Evolutionary conservation across 1,139 yeast genomes (phyloP), one percentile per base, ranked within the genome.

Genomic region (Kodamaea ohmeri): DNA sequence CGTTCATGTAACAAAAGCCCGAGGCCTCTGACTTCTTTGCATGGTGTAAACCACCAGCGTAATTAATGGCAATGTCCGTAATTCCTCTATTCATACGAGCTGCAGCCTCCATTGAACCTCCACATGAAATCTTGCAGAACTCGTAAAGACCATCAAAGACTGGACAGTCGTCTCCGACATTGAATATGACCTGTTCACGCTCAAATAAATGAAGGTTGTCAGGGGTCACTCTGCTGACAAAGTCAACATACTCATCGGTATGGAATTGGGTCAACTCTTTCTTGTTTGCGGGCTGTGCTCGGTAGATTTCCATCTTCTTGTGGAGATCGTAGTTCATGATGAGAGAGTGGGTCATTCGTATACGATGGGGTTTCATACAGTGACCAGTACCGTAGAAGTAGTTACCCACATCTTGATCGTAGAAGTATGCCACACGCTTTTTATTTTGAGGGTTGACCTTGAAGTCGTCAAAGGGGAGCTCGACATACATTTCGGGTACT

Each of bases 191-290:
- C 58, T 87, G 95, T 62, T 92, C 97, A 56, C 89, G 87, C 52
- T 86, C 82, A 60, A 89, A 90, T 72, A 84, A 64, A 45, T 89
- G 96, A 61, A 90, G 73, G 58, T 90, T 90, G 56, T 92, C 97
- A 2, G 97, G 97, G 3, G 96, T 84, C 19, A 89, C 97, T 40
- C 97, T 73, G 34, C 95, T 83, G 49, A 92, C 68, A 58, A 92
- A 92, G 62, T 92, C 97, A 47, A 92, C 85, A 60, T 92, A 92
- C 60, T 92, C 97, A 62, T 92, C 97, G 5, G 97, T 88, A 60
- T 92, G 98, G 61, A 92, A 90, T 63, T 92, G 97, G 55, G 97
- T 88, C 96, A 92, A 88, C 59, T 92, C 98, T 61, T 87, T 95
- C 58, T 88, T 86, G 17, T 97, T 87, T 20, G 98, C 98, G 0